A percentile compares a stretch with the other conserved stretches of the same genome.
Conservation (phyloP, 2,329 filamentous ascomycete species). For the Gaeumannomyces tritici region DNA sequence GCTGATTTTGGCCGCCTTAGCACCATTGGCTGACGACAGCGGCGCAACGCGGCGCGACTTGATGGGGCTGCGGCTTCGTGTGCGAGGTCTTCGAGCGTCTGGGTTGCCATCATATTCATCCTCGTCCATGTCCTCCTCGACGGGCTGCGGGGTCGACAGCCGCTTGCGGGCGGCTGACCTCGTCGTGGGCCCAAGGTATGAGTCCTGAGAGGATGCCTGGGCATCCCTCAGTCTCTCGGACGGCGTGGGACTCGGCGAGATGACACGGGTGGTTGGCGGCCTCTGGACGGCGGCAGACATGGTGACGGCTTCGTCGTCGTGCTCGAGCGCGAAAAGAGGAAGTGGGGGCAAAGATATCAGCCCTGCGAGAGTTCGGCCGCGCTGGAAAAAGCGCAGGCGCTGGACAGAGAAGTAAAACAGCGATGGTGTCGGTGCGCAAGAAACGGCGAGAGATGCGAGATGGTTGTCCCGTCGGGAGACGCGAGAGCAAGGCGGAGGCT, state of each 20-base stretch:
- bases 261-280: conserved; percentile 76
- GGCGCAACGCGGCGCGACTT: conserved; percentile 22
- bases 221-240: conserved; percentile 41
- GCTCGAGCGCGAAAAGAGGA: conserved; percentile 44
- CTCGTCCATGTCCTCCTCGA: conserved; percentile 48
- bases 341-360: conserved; percentile 46
- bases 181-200: conserved; percentile 64
- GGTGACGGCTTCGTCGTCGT: conserved; percentile 8
- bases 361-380: conserved; percentile 44
- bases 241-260: conserved; percentile 75
- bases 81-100: conserved; percentile 52
- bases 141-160: conserved; percentile 45
- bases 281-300: conserved; percentile 48
- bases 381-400: conserved; percentile 33
- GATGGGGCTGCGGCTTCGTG: conserved; percentile 62
- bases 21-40: background rate
- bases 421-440: conserved; percentile 12
- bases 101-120: conserved; percentile 35
- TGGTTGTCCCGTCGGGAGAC: conserved; percentile 2
- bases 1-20: background rate
- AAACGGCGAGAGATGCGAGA: conserved; percentile 12
- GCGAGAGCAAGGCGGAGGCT: conserved; percentile 16
- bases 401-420: conserved; percentile 5
- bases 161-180: conserved; percentile 60
- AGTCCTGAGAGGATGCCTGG: conserved; percentile 39